phyloP scores from a whole-genome alignment of 2,329 filamentous ascomycete species.

The Phoma herbarum region DNA sequence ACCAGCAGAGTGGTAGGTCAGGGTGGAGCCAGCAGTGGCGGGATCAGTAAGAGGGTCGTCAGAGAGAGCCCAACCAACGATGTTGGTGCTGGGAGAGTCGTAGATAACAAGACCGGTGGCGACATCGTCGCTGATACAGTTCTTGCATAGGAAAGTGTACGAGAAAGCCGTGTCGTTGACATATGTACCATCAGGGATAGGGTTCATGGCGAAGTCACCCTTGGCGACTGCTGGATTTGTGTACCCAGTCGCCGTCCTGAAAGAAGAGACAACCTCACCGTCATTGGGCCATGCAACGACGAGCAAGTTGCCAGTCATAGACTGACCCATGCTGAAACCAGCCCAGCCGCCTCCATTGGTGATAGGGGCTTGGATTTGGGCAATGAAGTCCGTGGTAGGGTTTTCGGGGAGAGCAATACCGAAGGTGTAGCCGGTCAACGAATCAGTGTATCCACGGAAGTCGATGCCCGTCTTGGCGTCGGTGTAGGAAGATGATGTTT shows the following conservation, averaged over 20 bases:
- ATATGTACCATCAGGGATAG: slow-evolving; percentile 62
- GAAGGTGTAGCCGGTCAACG: slow-evolving; percentile 55
- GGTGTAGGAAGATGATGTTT: slow-evolving; percentile 39
- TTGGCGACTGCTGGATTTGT: slow-evolving; percentile 57
- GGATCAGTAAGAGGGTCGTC: slow-evolving; percentile 37
- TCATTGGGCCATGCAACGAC: slow-evolving; percentile 64
- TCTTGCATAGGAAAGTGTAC: slow-evolving; percentile 64
- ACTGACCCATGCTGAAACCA: slow-evolving; percentile 59
- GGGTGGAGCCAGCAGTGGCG: slow-evolving; percentile 29
- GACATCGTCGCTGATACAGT: slow-evolving; percentile 43
- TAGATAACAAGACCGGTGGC: slow-evolving; percentile 35
- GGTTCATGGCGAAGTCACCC: slow-evolving; percentile 53
- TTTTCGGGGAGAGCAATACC: slow-evolving; percentile 62
- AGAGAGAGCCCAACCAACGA: slow-evolving; percentile 47
- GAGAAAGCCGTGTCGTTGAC: slow-evolving; percentile 63
- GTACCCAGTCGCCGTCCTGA: slow-evolving; percentile 60
- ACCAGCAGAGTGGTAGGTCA: slow-evolving; percentile 45
- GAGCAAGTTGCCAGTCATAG: slow-evolving; percentile 61
- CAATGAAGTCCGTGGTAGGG: slow-evolving; percentile 62
- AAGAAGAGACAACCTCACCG: slow-evolving; percentile 57
- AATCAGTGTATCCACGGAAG: slow-evolving; percentile 44
- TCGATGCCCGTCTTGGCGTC: slow-evolving; percentile 47
- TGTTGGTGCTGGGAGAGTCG: slow-evolving; percentile 32
- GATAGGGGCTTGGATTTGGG: slow-evolving; percentile 58
- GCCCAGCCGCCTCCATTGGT: slow-evolving; percentile 60